phyloP scores from a whole-genome alignment of 495 filamentous ascomycete genomes.

The Penicillium steckii region DNA sequence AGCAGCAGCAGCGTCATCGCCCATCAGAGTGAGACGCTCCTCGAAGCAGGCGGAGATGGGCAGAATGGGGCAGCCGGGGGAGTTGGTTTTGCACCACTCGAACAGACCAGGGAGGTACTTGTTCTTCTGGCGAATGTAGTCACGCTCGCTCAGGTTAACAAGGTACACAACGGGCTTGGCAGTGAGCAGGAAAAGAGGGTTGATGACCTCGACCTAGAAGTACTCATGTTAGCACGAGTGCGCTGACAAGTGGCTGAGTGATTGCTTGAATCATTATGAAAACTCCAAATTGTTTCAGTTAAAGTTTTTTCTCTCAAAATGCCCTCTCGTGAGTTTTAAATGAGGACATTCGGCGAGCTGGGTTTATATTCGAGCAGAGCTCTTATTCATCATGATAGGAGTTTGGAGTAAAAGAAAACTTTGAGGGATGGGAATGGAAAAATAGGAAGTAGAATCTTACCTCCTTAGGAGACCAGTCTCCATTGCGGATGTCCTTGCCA shows the following conservation, averaged over 20 bases:
- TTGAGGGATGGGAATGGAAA: background rate
- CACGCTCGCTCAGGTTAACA: conserved; percentile 94
- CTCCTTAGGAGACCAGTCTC: conserved; percentile 91
- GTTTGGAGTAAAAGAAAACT: conserved; percentile 11
- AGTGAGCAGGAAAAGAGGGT: conserved; percentile 89
- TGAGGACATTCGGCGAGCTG: conserved; percentile 95
- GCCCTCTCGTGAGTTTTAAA: conserved; percentile 66
- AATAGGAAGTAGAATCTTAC: conserved; percentile 55
- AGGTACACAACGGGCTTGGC: conserved; percentile 98
- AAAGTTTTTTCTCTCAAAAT: conserved; percentile 74
- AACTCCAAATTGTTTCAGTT: conserved; percentile 10
- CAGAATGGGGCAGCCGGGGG: conserved; percentile 82
- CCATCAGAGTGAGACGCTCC: conserved; percentile 80
- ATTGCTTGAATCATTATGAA: conserved; percentile 1
- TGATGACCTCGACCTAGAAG: conserved; percentile 90
- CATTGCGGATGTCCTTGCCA: conserved; percentile 90
- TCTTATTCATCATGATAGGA: conserved; percentile 91
- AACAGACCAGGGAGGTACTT: conserved; percentile 93
- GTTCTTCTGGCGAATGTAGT: conserved; percentile 99
- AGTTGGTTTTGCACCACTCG: conserved; percentile 90
- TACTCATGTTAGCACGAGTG: conserved; percentile 22
- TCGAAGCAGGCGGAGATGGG: conserved; percentile 92
- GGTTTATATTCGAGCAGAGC: conserved; percentile 93
- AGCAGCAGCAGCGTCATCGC: conserved; percentile 69
- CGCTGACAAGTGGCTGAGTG: conserved; percentile 24